Evolutionary conservation across 2,329 filamentous ascomycete species (phyloP).

Genomic region (Amesomyces nigricolor): DNA sequence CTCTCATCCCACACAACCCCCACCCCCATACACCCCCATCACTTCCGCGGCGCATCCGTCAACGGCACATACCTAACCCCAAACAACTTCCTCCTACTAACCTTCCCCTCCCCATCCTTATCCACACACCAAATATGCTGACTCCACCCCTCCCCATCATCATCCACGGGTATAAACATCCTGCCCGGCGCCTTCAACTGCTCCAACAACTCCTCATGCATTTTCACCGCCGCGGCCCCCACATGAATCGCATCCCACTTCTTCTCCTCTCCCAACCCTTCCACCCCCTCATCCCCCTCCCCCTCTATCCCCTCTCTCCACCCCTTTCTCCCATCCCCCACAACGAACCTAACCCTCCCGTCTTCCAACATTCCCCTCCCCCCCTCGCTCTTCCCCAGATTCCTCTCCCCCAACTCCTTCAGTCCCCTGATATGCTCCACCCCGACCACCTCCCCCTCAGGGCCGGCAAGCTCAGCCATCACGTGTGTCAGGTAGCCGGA

Average conservation of each 20-base stretch:
- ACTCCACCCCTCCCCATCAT: constrained; percentile 37
- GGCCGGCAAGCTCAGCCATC: constrained; percentile 68
- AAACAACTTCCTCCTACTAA: constrained; percentile 58
- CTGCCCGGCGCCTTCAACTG: constrained; percentile 76
- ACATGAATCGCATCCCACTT: constrained; percentile 93
- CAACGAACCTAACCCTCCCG: constrained; percentile 65
- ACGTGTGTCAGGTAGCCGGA: constrained; percentile 85
- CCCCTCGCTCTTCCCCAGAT: constrained; percentile 60
- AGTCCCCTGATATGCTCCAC: constrained; percentile 68
- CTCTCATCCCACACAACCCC: not conserved
- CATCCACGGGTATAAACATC: constrained; percentile 72
- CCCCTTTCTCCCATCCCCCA: constrained; percentile 68
- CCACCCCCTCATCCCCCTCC: constrained; percentile 44
- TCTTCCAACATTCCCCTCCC: constrained; percentile 49
- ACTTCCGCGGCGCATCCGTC: constrained; percentile 56
- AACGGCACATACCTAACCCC: constrained; percentile 73
- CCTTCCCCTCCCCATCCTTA: constrained; percentile 59
- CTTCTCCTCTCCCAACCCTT: constrained; percentile 40
- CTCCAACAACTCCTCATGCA: constrained; percentile 66
- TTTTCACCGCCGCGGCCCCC: constrained; percentile 71
- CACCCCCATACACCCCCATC: too few relatives aligned
- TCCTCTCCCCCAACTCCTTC: constrained; percentile 55
- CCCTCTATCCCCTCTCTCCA: constrained; percentile 47
- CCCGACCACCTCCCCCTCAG: constrained; percentile 54
- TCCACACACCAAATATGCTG: constrained; percentile 72